Evolutionary conservation across 495 filamentous ascomycete genomes (phyloP), one percentile per base, ranked within the genome.

Genomic region (Glarea lozoyensis): DNA sequence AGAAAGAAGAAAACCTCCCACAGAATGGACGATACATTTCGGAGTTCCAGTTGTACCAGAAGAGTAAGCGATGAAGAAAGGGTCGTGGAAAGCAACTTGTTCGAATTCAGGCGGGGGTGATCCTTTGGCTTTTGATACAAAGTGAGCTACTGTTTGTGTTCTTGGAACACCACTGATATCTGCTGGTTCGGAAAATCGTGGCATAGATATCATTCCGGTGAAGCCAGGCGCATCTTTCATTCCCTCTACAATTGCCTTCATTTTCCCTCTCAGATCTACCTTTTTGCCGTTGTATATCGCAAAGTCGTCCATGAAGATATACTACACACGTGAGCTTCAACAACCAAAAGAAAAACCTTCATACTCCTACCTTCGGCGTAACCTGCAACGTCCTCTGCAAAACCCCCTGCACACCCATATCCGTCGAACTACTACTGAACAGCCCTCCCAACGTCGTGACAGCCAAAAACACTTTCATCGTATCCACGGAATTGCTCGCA

Each of bases 361-460:
- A 43, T 4, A 29, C 47, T 51, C 21, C 48, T 29, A 56, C 53
- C 42, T 51, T 70, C 70, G 23, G 86, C 54, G 78, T 67, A 29
- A 88, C 74, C 63, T 89, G 84, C 34, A 77, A 59, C 40, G 84
- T 60, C 18, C 86, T 67, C 59, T 89, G 82, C 49, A 92, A 55
- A 9, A 92, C 75, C 0, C 85, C 86, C 52, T 80, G 78, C 24
- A 77, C 75, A 0, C 84, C 84, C 72, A 86, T 89, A 64, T 92
- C 86, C 1, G 85, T 89, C 19, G 78, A 82, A 34, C 72, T 76
- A 35, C 73, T 79, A 25, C 73, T 79, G 53, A 87, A 86, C 13
- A 92, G 59, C 11, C 69, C 85, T 0, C 86, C 86, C 11, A 88
- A 49, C 55, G 77, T 73, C 6, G 67, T 68, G 0, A 75, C 67